These are phyloP conservation scores for Lachancea fermentati DNA, from an alignment of 805 yeast genomes.

Conservation along the genomic window DNA sequence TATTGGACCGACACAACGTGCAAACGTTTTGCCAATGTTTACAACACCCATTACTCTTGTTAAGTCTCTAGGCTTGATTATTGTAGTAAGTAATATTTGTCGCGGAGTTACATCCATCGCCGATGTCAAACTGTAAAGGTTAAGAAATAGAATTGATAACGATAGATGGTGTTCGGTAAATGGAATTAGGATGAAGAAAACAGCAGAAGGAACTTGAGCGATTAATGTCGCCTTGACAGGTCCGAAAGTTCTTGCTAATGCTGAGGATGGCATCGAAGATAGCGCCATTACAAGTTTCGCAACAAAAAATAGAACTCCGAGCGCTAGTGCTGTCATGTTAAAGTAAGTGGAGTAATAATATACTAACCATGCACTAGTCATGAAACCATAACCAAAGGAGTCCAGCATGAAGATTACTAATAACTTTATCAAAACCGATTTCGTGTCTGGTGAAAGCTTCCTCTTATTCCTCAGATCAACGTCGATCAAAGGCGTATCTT, in stretches of 20 bases:
- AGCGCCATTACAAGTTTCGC: constrained; percentile 59
- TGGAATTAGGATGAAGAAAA: constrained; percentile 53
- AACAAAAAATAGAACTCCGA: constrained; percentile 64
- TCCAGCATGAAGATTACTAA: constrained; percentile 70
- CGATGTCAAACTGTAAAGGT: constrained; percentile 55
- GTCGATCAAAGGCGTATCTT: constrained; percentile 24
- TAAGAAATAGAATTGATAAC: constrained; percentile 45
- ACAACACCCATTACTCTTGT: constrained; percentile 80
- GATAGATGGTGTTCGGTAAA: constrained; percentile 34
- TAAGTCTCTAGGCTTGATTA: constrained; percentile 57
- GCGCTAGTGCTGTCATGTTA: constrained; percentile 44
- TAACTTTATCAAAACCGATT: constrained; percentile 41
- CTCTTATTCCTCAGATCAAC: constrained; percentile 1
- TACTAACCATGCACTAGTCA: constrained; percentile 85
- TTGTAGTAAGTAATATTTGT: constrained; percentile 67
- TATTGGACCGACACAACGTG: constrained; percentile 75
- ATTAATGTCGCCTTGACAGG: constrained; percentile 70
- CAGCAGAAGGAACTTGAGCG: constrained; percentile 75
- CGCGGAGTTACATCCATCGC: constrained; percentile 93
- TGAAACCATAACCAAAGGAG: constrained; percentile 82
- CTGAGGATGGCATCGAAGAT: constrained; percentile 73
- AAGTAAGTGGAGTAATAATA: constrained; percentile 66
- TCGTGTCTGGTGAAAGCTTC: constrained; percentile 38
- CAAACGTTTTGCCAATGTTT: constrained; percentile 79
- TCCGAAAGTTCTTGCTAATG: constrained; percentile 60